Base-by-base conservation (phyloP, 2,329 filamentous ascomycete genomes). In the Fusarium sp. region DNA sequence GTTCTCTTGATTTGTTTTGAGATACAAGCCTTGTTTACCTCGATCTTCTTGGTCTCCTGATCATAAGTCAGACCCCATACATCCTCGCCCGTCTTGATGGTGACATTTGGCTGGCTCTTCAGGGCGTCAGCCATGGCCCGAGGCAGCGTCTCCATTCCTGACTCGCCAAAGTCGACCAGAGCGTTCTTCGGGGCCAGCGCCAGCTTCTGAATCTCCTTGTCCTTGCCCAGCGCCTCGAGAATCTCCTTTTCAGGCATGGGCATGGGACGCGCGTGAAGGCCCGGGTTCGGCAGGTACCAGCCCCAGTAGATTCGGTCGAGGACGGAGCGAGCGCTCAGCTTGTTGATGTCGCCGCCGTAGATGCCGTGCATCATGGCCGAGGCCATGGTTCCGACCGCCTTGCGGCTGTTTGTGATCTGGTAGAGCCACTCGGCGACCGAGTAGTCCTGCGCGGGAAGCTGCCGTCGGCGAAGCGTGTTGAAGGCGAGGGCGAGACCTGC, bases 361-460 rank as follows among this genome's bases (percentile, higher is more conserved):
- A 98, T 95, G 48, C 97, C 97, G 82, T 98, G 97, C 63, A 95
- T 79, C 79, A 91, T 84, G 61, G 92, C 95, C 6, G 95, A 98
- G 8, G 91, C 83, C 20, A 98, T 64, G 77, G 97, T 95, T 76
- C 97, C 88, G 16, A 91, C 90, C 8, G 93, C 73, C 37, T 79
- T 67, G 43, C 72, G 64, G 72, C 79, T 80, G 43, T 78, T 77
- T 59, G 71, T 80, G 43, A 83, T 62, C 18, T 74, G 60, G 39
- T 80, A 76, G 48, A 85, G 75, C 81, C 82, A 85, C 18, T 84
- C 80, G 10, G 80, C 77, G 34, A 85, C 76, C 11, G 83, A 84
- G 48, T 81, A 67, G 73, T 85, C 84, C 16, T 78, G 60, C 2
- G 60, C 14, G 10, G 79, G 78, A 3, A 77, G 70, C 7, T 65